Percentiles rank a stretch among this genome's conserved stretches.
Conservation (phyloP, 2,329 filamentous ascomycete genomes). For the Aspergillus alliaceus region DNA sequence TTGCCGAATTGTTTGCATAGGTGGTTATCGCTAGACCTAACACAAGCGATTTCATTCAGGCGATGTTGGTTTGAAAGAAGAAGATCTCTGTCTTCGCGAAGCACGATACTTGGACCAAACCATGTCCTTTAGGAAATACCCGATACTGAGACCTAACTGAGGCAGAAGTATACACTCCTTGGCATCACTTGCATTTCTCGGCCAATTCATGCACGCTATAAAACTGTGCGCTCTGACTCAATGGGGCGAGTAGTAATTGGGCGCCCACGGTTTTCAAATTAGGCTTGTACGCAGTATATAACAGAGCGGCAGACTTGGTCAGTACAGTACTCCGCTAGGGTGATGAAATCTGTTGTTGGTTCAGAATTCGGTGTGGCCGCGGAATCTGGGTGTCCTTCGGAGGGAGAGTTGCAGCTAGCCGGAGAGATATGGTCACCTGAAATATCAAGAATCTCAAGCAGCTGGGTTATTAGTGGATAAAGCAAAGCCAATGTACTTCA, state of each 20-base stretch:
- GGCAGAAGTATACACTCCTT: conserved; percentile 16
- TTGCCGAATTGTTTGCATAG: background rate
- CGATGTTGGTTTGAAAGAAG: background rate
- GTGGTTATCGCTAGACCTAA: background rate
- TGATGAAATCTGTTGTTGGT: conserved; percentile 8
- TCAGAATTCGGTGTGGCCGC: background rate
- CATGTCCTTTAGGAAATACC: conserved; percentile 20
- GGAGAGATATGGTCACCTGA: background rate
- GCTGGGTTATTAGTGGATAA: conserved; percentile 21
- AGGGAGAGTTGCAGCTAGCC: background rate
- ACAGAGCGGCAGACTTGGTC: conserved; percentile 19
- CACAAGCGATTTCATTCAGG: background rate
- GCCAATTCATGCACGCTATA: conserved; percentile 12
- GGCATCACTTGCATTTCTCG: conserved; percentile 19
- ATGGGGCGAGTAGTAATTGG: conserved; percentile 17
- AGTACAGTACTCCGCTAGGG: conserved; percentile 19
- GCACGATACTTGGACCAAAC: conserved; percentile 20
- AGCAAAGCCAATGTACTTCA: conserved; percentile 17
- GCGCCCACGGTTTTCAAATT: conserved; percentile 21
- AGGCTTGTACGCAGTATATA: conserved; percentile 18
- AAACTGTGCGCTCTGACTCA: conserved; percentile 21
- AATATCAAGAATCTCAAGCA: conserved; percentile 10
- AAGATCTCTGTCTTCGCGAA: conserved; percentile 6
- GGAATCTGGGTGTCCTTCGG: background rate
- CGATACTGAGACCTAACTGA: conserved; percentile 18